These are phyloP conservation scores for Coemansia sp. DNA, from an alignment of 192 early-diverging fungal genomes.

Conservation along the genomic window DNA sequence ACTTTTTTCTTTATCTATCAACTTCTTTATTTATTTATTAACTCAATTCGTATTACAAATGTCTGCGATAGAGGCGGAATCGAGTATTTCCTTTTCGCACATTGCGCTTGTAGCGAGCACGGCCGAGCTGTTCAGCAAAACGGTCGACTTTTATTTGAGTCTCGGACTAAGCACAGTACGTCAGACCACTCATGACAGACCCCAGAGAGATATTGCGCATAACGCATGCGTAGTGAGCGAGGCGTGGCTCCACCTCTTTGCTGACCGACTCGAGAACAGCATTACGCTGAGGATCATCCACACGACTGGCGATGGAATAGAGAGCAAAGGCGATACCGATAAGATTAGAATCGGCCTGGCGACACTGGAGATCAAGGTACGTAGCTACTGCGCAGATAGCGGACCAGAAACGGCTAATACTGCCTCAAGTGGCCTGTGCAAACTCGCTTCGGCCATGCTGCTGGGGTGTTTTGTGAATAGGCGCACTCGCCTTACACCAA, in stretches of 20 bases:
- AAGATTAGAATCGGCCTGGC: slow-evolving; percentile 37
- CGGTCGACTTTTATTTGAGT: slow-evolving; percentile 60
- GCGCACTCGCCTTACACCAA: background rate
- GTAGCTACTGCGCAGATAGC: background rate
- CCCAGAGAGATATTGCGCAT: slow-evolving; percentile 40
- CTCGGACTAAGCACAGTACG: slow-evolving; percentile 64
- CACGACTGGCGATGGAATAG: slow-evolving; percentile 10
- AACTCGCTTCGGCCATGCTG: background rate
- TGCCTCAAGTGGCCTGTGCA: background rate
- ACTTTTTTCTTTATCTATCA: background rate
- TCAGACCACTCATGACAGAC: slow-evolving; percentile 28
- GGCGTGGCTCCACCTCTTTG: slow-evolving; percentile 67
- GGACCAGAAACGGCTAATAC: background rate
- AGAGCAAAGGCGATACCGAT: slow-evolving; percentile 4
- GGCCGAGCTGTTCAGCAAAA: slow-evolving; percentile 32
- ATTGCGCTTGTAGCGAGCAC: slow-evolving; percentile 42
- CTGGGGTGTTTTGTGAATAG: background rate
- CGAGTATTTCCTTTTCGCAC: slow-evolving; percentile 49
- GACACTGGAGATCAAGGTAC: slow-evolving; percentile 40
- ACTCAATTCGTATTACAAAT: background rate
- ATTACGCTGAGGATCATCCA: slow-evolving; percentile 52
- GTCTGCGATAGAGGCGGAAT: slow-evolving; percentile 6
- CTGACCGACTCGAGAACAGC: slow-evolving; percentile 35
- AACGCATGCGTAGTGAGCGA: slow-evolving; percentile 36
- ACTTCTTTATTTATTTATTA: background rate